A percentile compares a stretch with the other conserved stretches of the same genome.
Conservation (phyloP, 345 rosid genomes). For the Jatropha curcas region DNA sequence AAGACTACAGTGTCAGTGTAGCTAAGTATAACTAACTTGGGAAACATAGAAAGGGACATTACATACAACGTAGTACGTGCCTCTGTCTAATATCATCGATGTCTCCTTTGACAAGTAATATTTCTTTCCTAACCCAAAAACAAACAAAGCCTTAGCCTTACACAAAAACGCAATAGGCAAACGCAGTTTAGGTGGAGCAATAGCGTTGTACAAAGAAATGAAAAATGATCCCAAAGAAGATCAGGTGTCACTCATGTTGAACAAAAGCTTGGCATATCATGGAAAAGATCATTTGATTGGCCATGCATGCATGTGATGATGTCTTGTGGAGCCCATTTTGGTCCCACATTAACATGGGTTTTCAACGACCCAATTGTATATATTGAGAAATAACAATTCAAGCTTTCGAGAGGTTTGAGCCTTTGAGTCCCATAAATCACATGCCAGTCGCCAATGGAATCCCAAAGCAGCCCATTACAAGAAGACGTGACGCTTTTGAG, state of each 20-base stretch:
- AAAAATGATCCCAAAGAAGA: constrained; percentile 2
- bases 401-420: neutral
- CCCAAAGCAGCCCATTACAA: too few relatives aligned
- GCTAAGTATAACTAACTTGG: neutral
- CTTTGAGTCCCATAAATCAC: neutral
- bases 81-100: neutral
- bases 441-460: neutral
- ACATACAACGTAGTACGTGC: neutral
- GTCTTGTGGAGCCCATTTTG: constrained; percentile 23
- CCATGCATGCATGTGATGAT: constrained; percentile 32
- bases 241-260: constrained; percentile 23
- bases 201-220: neutral
- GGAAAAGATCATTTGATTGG: constrained; percentile 25
- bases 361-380: too few relatives aligned
- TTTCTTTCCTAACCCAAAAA: too few relatives aligned
- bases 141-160: neutral
- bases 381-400: too few relatives aligned
- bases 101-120: neutral
- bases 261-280: constrained; percentile 28
- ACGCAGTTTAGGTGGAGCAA: neutral
- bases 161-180: neutral
- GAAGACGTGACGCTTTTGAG: neutral
- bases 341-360: constrained; percentile 8
- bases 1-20: too few relatives aligned
- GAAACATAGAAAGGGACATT: neutral